A percentile compares a stretch with the other conserved stretches of the same genome.
Evolutionary conservation across 2,329 filamentous ascomycete genomes (phyloP).

Genomic region (Fusarium tanahbumbuense): DNA sequence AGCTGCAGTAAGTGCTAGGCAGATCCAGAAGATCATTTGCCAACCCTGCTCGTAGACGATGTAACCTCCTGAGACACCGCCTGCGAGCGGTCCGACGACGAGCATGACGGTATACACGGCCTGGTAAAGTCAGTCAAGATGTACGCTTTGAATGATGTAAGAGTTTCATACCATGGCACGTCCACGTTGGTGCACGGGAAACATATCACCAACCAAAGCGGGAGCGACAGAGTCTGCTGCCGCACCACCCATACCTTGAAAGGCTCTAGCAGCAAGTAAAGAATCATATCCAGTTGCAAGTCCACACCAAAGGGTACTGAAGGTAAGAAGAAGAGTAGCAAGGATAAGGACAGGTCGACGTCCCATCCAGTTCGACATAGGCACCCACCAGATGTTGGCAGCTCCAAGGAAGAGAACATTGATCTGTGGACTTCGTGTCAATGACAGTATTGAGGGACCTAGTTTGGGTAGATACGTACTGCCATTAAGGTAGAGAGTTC

Average conservation of each 20-base stretch:
- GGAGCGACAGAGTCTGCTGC: conserved; percentile 52
- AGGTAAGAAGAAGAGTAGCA: conserved; percentile 45
- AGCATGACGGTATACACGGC: conserved; percentile 52
- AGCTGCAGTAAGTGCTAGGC: conserved; percentile 41
- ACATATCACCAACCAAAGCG: conserved; percentile 52
- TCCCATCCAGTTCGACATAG: conserved; percentile 52
- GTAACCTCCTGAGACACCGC: conserved; percentile 53
- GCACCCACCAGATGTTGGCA: conserved; percentile 53
- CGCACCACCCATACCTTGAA: conserved; percentile 51
- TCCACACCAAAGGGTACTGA: conserved; percentile 46
- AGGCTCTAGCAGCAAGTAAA: conserved; percentile 46
- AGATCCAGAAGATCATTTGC: conserved; percentile 51
- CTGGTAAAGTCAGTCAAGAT: not conserved
- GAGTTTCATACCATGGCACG: conserved; percentile 45
- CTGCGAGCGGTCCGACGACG: conserved; percentile 47
- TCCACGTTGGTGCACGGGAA: conserved; percentile 52
- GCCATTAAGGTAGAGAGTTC: conserved; percentile 50
- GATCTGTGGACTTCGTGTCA: conserved; percentile 37
- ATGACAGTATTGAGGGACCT: fast-evolving
- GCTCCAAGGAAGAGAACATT: conserved; percentile 51
- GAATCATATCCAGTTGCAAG: conserved; percentile 40
- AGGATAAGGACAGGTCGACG: conserved; percentile 49
- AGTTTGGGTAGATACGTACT: conserved; percentile 32
- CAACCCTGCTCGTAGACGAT: conserved; percentile 50
- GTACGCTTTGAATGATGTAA: fast-evolving